A percentile compares a stretch with the other conserved stretches of the same genome.
Conservation (phyloP, 257 asterid genomes). For the Galeopsis tetrahit region DNA sequence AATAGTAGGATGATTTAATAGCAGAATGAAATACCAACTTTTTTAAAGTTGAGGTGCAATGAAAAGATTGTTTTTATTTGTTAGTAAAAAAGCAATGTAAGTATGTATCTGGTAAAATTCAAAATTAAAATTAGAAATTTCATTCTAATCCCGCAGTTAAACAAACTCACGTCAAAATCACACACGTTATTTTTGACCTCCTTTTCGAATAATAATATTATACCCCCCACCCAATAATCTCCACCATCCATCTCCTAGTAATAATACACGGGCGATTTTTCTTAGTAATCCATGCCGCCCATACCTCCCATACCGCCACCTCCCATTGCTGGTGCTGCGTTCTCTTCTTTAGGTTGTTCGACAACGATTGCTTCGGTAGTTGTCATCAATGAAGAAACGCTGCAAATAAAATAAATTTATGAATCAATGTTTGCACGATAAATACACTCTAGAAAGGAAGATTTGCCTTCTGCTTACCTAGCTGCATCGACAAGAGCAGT, state of each 20-base stretch:
- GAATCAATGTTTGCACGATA: background rate
- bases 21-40: no score
- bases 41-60: no score
- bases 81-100: no score
- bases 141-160: background rate
- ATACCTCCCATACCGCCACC: conserved; percentile 85
- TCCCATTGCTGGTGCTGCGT: conserved; percentile 68
- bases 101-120: no score
- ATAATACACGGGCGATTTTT: background rate
- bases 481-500: conserved; percentile 97
- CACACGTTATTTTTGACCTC: conserved; percentile 8
- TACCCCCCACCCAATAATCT: background rate
- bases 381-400: conserved; percentile 87
- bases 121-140: no score
- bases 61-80: no score
- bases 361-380: conserved; percentile 91
- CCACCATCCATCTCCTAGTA: background rate
- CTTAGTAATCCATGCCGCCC: conserved; percentile 84
- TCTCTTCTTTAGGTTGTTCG: conserved; percentile 78
- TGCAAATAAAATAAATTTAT: conserved; percentile 35
- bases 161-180: conserved; percentile 10
- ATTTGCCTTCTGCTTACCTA: conserved; percentile 46
- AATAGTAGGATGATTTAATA: no score
- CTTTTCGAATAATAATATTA: conserved; percentile 12
- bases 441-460: background rate